A percentile compares a stretch with the other conserved stretches of the same genome.
These are phyloP conservation scores for Pseudocohnilembus persalinus DNA, from an alignment of 169 alveolate genomes.

Conservation along the genomic window DNA sequence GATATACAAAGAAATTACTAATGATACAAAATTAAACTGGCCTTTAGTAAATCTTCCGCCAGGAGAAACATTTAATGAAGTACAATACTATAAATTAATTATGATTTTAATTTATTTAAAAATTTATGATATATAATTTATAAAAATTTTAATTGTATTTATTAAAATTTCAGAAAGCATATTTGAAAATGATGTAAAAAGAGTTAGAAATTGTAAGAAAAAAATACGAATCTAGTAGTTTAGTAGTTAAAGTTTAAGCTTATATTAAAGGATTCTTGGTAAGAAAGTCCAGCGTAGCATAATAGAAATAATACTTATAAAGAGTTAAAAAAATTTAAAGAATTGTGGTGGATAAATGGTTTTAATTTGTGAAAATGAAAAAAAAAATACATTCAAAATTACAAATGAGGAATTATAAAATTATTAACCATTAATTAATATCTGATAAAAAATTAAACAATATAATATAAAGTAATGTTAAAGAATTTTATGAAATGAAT, in stretches of 20 bases:
- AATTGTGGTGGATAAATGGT: neutral
- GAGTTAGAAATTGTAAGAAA: neutral
- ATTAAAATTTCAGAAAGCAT: neutral
- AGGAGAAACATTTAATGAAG: neutral
- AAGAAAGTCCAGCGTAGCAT: too few relatives aligned
- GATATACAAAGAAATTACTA: neutral
- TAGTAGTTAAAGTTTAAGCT: neutral
- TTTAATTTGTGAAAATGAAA: neutral
- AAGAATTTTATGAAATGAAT: neutral
- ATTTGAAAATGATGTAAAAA: neutral
- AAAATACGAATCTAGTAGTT: neutral
- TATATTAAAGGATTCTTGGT: neutral
- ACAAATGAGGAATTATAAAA: neutral
- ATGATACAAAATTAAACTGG: neutral
- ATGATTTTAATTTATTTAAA: too few relatives aligned
- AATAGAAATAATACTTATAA: too few relatives aligned
- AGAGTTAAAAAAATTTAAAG: too few relatives aligned
- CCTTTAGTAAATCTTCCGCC: neutral
- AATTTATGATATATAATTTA: too few relatives aligned
- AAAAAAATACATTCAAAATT: too few relatives aligned
- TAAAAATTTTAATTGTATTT: too few relatives aligned
- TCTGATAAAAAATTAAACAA: neutral
- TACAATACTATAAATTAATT: too few relatives aligned
- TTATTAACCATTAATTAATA: too few relatives aligned
- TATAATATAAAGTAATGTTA: neutral